Evolutionary conservation across 1,139 yeast genomes (phyloP), one percentile per base, ranked within the genome.

Genomic region (Dujonia santamariae): DNA sequence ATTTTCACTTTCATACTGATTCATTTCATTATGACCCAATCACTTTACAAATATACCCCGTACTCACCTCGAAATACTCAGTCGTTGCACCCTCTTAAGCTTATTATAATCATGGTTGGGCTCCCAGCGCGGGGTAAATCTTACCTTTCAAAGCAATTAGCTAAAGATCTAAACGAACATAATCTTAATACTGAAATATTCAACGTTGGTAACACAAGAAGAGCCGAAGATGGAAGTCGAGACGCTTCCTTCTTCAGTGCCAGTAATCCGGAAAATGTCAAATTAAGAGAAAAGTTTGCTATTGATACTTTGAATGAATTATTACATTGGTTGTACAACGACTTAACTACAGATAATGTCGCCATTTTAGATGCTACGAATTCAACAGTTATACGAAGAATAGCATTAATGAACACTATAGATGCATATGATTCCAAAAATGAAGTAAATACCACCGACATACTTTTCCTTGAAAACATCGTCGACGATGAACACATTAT

Each of bases 321-420:
- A 14, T 24, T 36, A 17, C 26, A 22, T 4, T 36, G 38, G 38
- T 23, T 36, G 9, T 32, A 36, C 20, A 19, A 13, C 9, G 38
- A 36, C 18, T 26, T 21, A 13, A 14, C n/a, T 19, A 26, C 18
- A 13, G 35, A 34, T 23, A 32, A 22, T 21, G 97, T 92, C 28
- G 97, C 95, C 0, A 85, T 92, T 7, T 72, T 90, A 42, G 98
- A 92, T 59, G 97, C 90, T 25, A 82, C 90, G 5, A 80, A 81
- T 51, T 75, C 85, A 2, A 78, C 97, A 4, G 67, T 74, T 44
- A 75, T 71, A 37, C 75, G 96, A 48, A 72, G 98, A 44, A 70
- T 68, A 21, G 70, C 78, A 70, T 75, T 92, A 36, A 64, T 80
- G 37, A 67, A 73, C 50, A 53, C 88, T 23, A 75, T 73, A 16